Evolutionary conservation across 2,329 filamentous ascomycete species (phyloP).

Genomic region (Cladosporium austrohemisphaericum): DNA sequence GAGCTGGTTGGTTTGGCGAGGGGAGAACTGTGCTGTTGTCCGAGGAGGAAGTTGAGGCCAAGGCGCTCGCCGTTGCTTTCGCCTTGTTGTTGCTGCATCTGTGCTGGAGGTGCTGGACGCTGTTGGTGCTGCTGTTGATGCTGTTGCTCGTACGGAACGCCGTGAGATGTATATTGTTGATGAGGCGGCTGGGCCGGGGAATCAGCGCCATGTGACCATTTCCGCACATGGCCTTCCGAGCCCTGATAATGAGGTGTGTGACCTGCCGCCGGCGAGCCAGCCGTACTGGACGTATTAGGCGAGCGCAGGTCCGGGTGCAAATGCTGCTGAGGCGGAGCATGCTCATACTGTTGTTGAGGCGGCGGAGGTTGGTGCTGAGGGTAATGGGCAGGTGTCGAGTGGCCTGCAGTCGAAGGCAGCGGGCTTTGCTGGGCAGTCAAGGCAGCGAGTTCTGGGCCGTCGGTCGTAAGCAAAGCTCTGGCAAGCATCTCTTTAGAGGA

Average conservation of each 20-base stretch:
- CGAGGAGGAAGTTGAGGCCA: conserved; percentile 69
- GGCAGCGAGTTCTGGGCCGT: conserved; percentile 43
- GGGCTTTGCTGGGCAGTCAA: conserved; percentile 45
- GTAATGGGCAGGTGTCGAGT: conserved; percentile 7
- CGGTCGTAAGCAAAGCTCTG: conserved; percentile 26
- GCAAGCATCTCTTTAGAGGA: conserved; percentile 26
- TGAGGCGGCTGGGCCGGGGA: neutral
- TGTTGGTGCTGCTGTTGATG: too few species aligned
- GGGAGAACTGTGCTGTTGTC: conserved; percentile 40
- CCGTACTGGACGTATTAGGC: conserved; percentile 3
- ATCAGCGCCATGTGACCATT: conserved; percentile 20
- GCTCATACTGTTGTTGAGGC: conserved; percentile 13
- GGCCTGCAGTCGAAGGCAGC: conserved; percentile 29
- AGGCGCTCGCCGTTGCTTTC: conserved; percentile 55
- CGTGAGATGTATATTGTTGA: conserved; percentile 15
- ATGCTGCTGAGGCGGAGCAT: conserved; percentile 22
- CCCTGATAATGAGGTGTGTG: neutral
- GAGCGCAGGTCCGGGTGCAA: conserved; percentile 33
- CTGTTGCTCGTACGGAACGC: conserved; percentile 18
- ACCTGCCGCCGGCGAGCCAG: conserved; percentile 5
- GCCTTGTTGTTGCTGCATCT: conserved; percentile 13
- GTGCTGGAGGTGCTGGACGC: conserved; percentile 14
- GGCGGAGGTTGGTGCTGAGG: conserved; percentile 6
- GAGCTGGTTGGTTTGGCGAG: neutral
- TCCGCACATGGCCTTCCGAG: conserved; percentile 11